Conservation (phyloP, 139 green algal species). For the Dunaliella sp. region DNA sequence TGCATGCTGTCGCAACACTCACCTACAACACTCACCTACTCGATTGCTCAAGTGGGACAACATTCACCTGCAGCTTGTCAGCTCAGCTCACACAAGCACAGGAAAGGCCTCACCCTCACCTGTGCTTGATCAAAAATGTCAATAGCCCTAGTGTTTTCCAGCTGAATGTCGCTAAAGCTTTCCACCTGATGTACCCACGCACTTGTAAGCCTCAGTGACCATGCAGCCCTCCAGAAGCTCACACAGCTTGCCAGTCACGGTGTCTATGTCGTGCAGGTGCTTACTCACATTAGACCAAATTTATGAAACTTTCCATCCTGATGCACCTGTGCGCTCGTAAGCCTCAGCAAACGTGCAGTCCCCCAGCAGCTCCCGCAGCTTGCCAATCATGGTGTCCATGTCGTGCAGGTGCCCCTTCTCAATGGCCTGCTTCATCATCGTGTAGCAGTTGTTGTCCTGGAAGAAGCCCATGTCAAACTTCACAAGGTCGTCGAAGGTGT, state of each 20-base stretch:
- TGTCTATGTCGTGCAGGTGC: conserved; percentile 53
- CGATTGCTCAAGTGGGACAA: not conserved
- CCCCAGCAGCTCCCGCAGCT: conserved; percentile 73
- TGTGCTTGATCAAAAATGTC: too few species aligned
- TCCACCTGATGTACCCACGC: conserved; percentile 51
- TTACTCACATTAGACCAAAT: conserved; percentile 61
- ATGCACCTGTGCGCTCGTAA: conserved; percentile 77
- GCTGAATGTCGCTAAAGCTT: too few species aligned
- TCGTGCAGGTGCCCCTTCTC: conserved; percentile 69
- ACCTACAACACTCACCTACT: not conserved
- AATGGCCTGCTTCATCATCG: conserved; percentile 65
- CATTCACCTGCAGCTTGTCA: not conserved
- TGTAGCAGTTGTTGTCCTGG: conserved; percentile 55
- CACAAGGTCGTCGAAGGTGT: conserved; percentile 63
- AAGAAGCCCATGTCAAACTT: conserved; percentile 86
- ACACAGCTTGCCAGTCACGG: conserved; percentile 59
- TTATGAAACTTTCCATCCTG: not conserved
- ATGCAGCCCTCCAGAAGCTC: conserved; percentile 79
- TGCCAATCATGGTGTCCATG: conserved; percentile 40
- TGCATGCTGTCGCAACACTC: not conserved
- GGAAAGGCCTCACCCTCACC: too few species aligned
- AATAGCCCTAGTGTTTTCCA: too few species aligned
- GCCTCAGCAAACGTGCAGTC: conserved; percentile 90
- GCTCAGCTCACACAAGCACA: too few species aligned
- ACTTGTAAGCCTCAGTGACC: conserved; percentile 87